These are phyloP conservation scores for Eucalyptus tenuipes DNA, from an alignment of 345 rosid species.

Conservation along the genomic window DNA sequence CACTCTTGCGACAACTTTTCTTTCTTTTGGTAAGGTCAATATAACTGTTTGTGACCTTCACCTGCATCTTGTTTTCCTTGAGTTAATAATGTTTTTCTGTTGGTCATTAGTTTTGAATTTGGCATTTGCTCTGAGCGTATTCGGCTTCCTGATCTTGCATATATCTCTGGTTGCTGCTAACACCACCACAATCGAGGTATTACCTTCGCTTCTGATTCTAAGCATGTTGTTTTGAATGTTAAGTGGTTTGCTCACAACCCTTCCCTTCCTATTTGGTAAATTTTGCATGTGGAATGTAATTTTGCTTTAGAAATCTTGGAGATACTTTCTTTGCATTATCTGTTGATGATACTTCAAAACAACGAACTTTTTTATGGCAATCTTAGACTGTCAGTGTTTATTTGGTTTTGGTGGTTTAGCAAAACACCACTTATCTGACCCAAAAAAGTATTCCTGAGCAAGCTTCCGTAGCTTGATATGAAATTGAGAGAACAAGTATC, in stretches of 20 bases:
- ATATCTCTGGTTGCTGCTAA: slow-evolving; percentile 70
- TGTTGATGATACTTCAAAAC: background rate
- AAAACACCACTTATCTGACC: background rate
- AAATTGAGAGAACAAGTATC: background rate
- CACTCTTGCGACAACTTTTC: slow-evolving; percentile 91
- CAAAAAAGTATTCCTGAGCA: background rate
- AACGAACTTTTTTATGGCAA: background rate
- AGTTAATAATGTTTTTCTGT: background rate
- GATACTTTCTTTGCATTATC: background rate
- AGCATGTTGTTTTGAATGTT: background rate
- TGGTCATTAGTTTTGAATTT: slow-evolving; percentile 64
- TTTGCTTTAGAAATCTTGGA: background rate
- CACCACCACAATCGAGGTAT: slow-evolving; percentile 97
- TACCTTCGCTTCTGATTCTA: background rate
- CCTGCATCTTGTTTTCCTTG: background rate
- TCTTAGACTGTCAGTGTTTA: background rate
- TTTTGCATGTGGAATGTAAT: background rate
- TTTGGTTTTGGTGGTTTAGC: background rate
- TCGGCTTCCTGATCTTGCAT: slow-evolving; percentile 96
- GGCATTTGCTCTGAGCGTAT: slow-evolving; percentile 88
- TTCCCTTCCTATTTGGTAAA: background rate
- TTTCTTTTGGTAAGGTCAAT: slow-evolving; percentile 65
- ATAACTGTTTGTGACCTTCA: background rate
- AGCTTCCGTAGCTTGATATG: background rate
- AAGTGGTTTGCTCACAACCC: background rate